Base-by-base conservation (phyloP, 805 yeast species). In the Myxozyma mucilagina region DNA sequence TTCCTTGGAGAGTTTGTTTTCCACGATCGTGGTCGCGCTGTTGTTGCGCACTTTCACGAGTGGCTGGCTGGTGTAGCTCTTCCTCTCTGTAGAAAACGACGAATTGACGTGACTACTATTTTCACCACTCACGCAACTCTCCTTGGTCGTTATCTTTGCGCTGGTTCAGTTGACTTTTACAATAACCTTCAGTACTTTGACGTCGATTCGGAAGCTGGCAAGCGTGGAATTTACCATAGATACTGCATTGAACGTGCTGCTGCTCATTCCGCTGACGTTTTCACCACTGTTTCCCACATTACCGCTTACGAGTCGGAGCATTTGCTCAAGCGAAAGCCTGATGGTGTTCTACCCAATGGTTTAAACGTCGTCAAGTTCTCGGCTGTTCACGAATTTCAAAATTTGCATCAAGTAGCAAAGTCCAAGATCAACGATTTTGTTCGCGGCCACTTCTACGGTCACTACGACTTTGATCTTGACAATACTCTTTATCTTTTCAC, bases 31-130 rank as follows among this genome's bases (percentile, higher is more conserved):
- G 87, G 87, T 56, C 85, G 93, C 69, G 97, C 98, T 0, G 91
- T 94, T 54, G 86, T 93, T 63, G 86, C 94, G 59, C 99, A 93
- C 73, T 92, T 89, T 74, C 99, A 93, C 78, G 99, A 93, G 78
- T 93, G 99, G 99, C 82, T 93, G 60, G 97, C 99, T 1, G 97
- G 98, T 69, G 91, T 94, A 49, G 97, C 96, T 0, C 78, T 94
- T 62, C 97, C 99, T 0, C 79, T 93, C 59, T 91, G 97, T 74
- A 81, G 97, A 70, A 90, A 90, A 75, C 85, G 98, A 71, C 83
- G 90, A 70, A 87, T 93, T 61, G 99, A 93, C 71, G 91, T 90
- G 62, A 90, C 97, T 61, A 92, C 99, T 31, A 87, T 93, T 65
- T 93, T 93, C 80, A 93, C 99, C 43, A 93, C 99, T 24, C 99